Base-by-base conservation (phyloP, 192 early-diverging fungal species). In the Backusella luteola region DNA sequence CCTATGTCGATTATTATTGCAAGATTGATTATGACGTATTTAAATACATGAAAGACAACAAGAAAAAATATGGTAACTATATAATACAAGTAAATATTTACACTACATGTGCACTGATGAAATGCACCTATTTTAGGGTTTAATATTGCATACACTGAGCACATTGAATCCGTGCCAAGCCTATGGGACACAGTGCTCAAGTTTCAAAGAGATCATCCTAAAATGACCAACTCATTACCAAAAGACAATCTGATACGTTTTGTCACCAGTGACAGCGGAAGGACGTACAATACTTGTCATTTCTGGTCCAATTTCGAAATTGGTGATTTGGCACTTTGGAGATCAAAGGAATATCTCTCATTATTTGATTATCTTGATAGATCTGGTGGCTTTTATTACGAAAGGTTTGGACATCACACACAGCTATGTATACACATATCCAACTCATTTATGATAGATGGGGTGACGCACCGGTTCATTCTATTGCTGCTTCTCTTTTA, bases 271-370 rank as follows among this genome's bases (percentile, higher is more conserved):
- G 87, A 89, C 59, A 79, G 83, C 23, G 85, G 83, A 14, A 32
- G 79, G 69, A 90, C 87, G 4, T 95, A 93, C 81, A 94, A 94
- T 77, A 82, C 83, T 49, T 94, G 94, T 72, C 93, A 96, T 79
- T 95, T 94, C 75, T 95, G 95, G 95, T 90, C 91, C 69, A 96
- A 96, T 80, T 95, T 96, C 80, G 94, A 96, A 56, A 83, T 83
- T 66, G 77, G 70, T 53, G 75, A 75, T 11, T 75, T 93, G 38
- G 78, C 85, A 19, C 84, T 93, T 53, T 93, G 90, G 85, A 77
- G 92, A 71, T 87, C 86, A 12, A 81, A 84, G 39, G 89, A 84
- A n/a, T 96, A 94, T 76, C 77, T 86, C 12, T 84, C 83, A 34
- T 92, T 85, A 56, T 96, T 95, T 73, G 79, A 90, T n/a, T 85